Percentiles rank a stretch among this genome's conserved stretches.
Evolutionary conservation across 306 rosid genomes (phyloP).

Genomic region (Cucumis hystrix): DNA sequence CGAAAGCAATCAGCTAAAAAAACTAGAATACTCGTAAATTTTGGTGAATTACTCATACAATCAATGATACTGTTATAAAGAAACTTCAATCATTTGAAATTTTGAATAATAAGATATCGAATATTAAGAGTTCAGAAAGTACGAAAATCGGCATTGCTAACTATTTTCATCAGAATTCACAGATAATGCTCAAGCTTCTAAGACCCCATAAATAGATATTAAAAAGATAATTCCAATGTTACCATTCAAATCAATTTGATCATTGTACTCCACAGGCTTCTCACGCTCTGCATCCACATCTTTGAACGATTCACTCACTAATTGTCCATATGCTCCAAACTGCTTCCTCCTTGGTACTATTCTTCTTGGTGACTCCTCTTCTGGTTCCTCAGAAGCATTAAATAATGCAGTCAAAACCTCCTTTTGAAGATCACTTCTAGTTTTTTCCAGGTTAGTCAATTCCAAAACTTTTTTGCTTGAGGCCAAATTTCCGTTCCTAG

Average conservation of each 20-base stretch:
- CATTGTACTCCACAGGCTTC: constrained; percentile 18
- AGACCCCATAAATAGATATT: background rate
- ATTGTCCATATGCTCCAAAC: constrained; percentile 20
- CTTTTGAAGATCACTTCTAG: constrained; percentile 38
- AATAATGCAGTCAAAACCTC: constrained; percentile 49
- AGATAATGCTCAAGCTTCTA: background rate
- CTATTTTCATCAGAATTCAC: background rate
- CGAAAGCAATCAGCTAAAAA: background rate
- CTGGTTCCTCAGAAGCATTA: constrained; percentile 22
- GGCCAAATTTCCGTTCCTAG: constrained; percentile 16
- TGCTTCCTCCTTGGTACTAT: constrained; percentile 17
- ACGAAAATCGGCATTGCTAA: background rate
- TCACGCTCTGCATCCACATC: constrained; percentile 25
- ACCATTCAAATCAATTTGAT: constrained; percentile 29
- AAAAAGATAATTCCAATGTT: background rate
- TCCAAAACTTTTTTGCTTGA: constrained; percentile 20
- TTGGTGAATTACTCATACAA: background rate
- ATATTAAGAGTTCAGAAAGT: background rate
- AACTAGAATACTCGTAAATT: background rate
- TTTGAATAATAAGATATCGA: background rate
- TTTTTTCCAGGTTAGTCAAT: constrained; percentile 15
- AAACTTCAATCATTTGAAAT: background rate
- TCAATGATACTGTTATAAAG: background rate
- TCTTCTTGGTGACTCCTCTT: constrained; percentile 26
- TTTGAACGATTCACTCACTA: constrained; percentile 37